Conservation (phyloP, 768 basidiomycete genomes). For the Termitomyces sp. region DNA sequence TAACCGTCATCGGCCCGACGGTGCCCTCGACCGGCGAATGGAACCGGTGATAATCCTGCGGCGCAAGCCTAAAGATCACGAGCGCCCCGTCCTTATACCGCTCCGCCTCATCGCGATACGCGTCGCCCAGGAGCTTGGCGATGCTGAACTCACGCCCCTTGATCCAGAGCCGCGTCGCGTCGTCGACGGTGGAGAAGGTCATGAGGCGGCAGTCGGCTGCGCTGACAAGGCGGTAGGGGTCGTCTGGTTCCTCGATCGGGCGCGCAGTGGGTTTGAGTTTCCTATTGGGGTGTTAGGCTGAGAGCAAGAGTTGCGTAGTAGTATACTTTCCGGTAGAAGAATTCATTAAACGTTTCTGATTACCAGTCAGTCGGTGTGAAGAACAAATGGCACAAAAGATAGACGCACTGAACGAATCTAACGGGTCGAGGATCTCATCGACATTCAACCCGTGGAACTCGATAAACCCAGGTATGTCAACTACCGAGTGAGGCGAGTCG, state of each 20-base stretch:
- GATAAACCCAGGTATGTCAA: slow-evolving; percentile 84
- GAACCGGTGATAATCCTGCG: slow-evolving; percentile 96
- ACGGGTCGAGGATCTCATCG: slow-evolving; percentile 77
- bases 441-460: slow-evolving; percentile 84
- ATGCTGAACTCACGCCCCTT: slow-evolving; percentile 94
- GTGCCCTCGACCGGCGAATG: slow-evolving; percentile 82
- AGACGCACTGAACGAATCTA: slow-evolving; percentile 74
- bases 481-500: slow-evolving; percentile 77
- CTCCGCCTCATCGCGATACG: slow-evolving; percentile 63
- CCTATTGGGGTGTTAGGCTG: slow-evolving; percentile 28
- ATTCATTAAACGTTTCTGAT: slow-evolving; percentile 86
- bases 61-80: slow-evolving; percentile 87
- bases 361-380: neutral
- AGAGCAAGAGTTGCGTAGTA: too few species aligned
- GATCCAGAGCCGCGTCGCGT: slow-evolving; percentile 92
- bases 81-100: slow-evolving; percentile 77
- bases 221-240: slow-evolving; percentile 77
- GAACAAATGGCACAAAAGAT: neutral
- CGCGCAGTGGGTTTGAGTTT: slow-evolving; percentile 84
- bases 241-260: slow-evolving; percentile 63
- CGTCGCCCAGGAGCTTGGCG: slow-evolving; percentile 71
- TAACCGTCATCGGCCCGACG: slow-evolving; percentile 78
- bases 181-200: slow-evolving; percentile 81
- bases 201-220: slow-evolving; percentile 85
- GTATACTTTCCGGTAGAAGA: slow-evolving; percentile 67